Evolutionary conservation across 2,329 filamentous ascomycete genomes (phyloP), one percentile per base, ranked within the genome.

Genomic region (Emmonsiellopsis sp.): DNA sequence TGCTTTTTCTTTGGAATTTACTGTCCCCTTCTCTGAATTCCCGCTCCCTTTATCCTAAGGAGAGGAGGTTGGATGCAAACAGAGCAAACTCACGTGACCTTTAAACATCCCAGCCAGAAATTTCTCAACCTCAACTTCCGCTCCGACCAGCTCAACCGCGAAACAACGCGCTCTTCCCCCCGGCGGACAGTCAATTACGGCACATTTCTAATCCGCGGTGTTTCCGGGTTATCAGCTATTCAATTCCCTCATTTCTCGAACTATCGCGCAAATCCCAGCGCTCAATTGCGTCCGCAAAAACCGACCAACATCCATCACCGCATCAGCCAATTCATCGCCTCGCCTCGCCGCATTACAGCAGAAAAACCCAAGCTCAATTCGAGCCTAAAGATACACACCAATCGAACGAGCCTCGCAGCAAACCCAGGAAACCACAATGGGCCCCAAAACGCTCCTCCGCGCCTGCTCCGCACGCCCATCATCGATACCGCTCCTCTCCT

Each of bases 371-470:
- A 26, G 20, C 20, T 26, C 20, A 26, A 26, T 26, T 26, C 20
- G 1, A 26, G 5, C 20, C 20, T 3, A 5, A 26, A 26, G 20
- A 26, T 26, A 26, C 20, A 26, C 20, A 26, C 20, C 1, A 1
- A 26, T 26, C 20, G 20, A 5, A 26, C 20, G 20, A 5, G 20
- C 20, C 20, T 26, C 20, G 20, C 20, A 26, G 20, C 20, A 26
- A 26, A 26, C 20, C 20, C 20, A 26, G 20, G 20, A 26, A 26
- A 26, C 40, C 44, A 53, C 35, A n/a, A 54, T 54, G 52, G 8
- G 20, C 35, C 52, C 52, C 15, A 49, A 34, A 42, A 50, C 44
- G 20, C 52, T 54, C 10, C 46, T 48, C 35, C 45, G 32, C 9
- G 20, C 35, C 37, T 40, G 31, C n/a, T 9, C 38, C 0, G 15